phyloP scores from a whole-genome alignment of 2,329 filamentous ascomycete genomes.

The Fusarium armeniacum region DNA sequence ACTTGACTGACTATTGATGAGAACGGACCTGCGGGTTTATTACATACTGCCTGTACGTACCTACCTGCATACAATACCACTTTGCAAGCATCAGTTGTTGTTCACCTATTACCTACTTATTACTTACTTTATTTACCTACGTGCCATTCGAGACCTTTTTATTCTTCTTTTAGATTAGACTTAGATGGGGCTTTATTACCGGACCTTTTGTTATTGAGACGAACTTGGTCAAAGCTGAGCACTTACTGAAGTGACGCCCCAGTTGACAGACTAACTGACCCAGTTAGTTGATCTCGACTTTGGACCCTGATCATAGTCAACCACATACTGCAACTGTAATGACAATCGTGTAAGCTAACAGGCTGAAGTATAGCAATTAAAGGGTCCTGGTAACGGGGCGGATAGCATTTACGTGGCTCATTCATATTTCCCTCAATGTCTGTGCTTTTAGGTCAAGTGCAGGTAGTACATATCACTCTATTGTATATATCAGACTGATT shows the following conservation, averaged over 20 bases:
- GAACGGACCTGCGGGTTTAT: not conserved
- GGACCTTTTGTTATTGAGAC: slow-evolving; percentile 13
- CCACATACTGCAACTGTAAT: slow-evolving; percentile 15
- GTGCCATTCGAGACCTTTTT: slow-evolving; percentile 1
- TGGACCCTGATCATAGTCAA: slow-evolving; percentile 17
- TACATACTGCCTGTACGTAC: not conserved
- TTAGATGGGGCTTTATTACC: not conserved
- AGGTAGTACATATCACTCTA: slow-evolving; percentile 3
- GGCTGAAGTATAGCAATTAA: slow-evolving; percentile 21
- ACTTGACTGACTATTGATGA: not conserved
- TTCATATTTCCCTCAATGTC: slow-evolving; percentile 6
- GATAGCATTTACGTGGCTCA: not conserved
- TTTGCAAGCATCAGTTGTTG: not conserved
- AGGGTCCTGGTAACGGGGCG: slow-evolving; percentile 17
- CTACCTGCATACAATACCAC: not conserved
- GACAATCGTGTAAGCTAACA: slow-evolving; percentile 40
- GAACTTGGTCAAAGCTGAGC: slow-evolving; percentile 11
- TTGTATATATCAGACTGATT: not conserved
- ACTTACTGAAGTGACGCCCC: slow-evolving; percentile 17
- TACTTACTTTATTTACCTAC: not conserved
- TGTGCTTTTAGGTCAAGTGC: slow-evolving; percentile 22
- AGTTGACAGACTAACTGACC: slow-evolving; percentile 4
- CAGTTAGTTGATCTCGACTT: slow-evolving; percentile 5
- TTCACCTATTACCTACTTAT: slow-evolving; percentile 3
- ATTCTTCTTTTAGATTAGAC: not conserved